phyloP scores from a whole-genome alignment of 2,329 filamentous ascomycete species.

The Elsinoe necatrix region DNA sequence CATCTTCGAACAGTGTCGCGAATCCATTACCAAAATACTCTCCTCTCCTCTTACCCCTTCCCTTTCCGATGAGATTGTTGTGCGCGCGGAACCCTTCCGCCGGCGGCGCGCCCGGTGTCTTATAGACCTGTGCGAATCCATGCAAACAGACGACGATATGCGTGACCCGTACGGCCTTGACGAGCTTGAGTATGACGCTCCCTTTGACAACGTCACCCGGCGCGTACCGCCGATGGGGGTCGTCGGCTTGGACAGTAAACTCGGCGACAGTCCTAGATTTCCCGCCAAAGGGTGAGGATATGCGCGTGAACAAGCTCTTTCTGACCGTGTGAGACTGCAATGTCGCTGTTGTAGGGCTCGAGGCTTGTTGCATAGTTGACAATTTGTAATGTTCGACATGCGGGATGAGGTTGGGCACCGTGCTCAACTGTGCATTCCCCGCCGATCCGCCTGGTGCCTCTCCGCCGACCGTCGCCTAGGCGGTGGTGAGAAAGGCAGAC shows the following conservation, averaged over 20 bases:
- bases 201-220: slow-evolving; percentile 69
- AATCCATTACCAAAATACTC: slow-evolving; percentile 67
- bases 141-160: slow-evolving; percentile 71
- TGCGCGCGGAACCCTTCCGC: slow-evolving; percentile 45
- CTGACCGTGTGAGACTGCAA: slow-evolving; percentile 9
- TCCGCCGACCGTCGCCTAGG: neutral
- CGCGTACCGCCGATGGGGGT: slow-evolving; percentile 67
- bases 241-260: slow-evolving; percentile 68
- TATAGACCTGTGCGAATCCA: slow-evolving; percentile 72
- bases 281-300: slow-evolving; percentile 43
- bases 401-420: slow-evolving; percentile 7
- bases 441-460: neutral
- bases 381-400: slow-evolving; percentile 6
- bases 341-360: slow-evolving; percentile 5
- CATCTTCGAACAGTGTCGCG: slow-evolving; percentile 74
- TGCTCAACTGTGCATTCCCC: slow-evolving; percentile 11
- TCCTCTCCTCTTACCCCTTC: slow-evolving; percentile 44
- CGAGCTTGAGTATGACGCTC: slow-evolving; percentile 61
- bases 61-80: slow-evolving; percentile 44
- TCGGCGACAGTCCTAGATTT: slow-evolving; percentile 61
- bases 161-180: slow-evolving; percentile 68
- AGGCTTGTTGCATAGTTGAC: slow-evolving; percentile 15
- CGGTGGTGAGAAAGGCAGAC: neutral
- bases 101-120: slow-evolving; percentile 52
- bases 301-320: slow-evolving; percentile 13